phyloP scores from a whole-genome alignment of 129 eudicot species.

The Pittosporum tobira region DNA sequence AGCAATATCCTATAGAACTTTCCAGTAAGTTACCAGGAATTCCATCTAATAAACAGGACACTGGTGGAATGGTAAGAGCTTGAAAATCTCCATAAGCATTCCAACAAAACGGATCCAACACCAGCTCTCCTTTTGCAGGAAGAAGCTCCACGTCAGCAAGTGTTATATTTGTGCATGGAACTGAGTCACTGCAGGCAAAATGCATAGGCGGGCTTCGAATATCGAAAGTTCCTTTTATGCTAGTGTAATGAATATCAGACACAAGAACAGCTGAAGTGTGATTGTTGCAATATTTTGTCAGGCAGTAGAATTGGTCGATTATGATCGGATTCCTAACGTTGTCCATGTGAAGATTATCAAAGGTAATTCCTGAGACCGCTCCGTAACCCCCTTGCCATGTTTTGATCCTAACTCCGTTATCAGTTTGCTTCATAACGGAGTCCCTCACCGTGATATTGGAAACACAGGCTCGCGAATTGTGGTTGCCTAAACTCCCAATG shows the following conservation, averaged over 20 bases:
- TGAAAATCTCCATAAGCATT: constrained; percentile 36
- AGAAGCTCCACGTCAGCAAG: constrained; percentile 39
- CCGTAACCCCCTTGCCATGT: constrained; percentile 75
- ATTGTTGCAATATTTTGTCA: constrained; percentile 27
- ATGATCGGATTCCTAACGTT: constrained; percentile 52
- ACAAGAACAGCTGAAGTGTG: constrained; percentile 38
- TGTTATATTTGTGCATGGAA: constrained; percentile 46
- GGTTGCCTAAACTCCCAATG: constrained; percentile 60
- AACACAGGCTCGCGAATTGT: constrained; percentile 45
- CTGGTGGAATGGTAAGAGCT: constrained; percentile 45
- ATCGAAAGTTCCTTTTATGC: constrained; percentile 44
- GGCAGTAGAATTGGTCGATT: constrained; percentile 57
- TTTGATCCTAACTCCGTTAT: constrained; percentile 58
- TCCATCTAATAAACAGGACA: constrained; percentile 35
- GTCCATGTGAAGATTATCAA: constrained; percentile 38
- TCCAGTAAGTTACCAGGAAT: constrained; percentile 20
- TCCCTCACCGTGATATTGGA: constrained; percentile 50
- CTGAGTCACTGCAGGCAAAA: constrained; percentile 52
- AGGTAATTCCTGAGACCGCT: constrained; percentile 31
- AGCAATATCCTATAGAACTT: constrained; percentile 13
- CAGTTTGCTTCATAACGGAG: constrained; percentile 32
- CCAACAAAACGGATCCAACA: constrained; percentile 51
- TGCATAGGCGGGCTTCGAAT: constrained; percentile 43
- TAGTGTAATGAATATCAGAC: constrained; percentile 21
- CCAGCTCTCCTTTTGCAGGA: constrained; percentile 32